Evolutionary conservation across 495 filamentous ascomycete species (phyloP), one percentile per base, ranked within the genome.

Genomic region (Lasiosphaeria miniovina): DNA sequence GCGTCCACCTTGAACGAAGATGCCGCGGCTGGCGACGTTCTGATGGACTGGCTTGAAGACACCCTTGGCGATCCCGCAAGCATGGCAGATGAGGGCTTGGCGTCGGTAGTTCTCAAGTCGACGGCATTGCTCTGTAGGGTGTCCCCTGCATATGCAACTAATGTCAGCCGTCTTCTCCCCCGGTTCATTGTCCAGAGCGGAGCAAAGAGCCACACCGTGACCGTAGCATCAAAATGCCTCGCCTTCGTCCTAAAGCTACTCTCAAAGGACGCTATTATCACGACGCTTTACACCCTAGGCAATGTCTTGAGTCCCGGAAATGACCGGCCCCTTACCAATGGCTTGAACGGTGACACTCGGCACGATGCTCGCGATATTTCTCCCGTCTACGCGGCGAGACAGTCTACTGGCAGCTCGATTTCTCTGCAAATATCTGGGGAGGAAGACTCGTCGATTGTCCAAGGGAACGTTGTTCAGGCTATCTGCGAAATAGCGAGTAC

Each of bases 261-360:
- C 6, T 93, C 95, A 5, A 88, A 95, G 65, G 94, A 98, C 79
- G 87, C 90, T 34, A 84, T 95, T 35, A 98, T 98, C 63, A 95
- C 92, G 5, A 96, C 91, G 3, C 76, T 98, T 9, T 98, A 98
- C 73, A 92, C 91, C 1, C 77, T 98, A 56, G 95, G 94, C 14
- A 98, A 98, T 71, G 87, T 94, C 9, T 72, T 98, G 35, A 94
- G 90, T 66, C 85, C 91, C 6, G 82, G 78, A 32, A 72, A 75
- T 38, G 80, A 86, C n/a, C 65, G 71, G 17, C 68, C 70, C 9
- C 59, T 65, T 4, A 58, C 67, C 32, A 77, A 76, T 57, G 73
- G 72, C 5, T 58, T 69, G 24, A 68, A 68, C 43, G 72, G 68
- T 15, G 75, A 81, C 14, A 36, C 68, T 2, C 66, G 70, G 17